A percentile compares a stretch with the other conserved stretches of the same genome.
Evolutionary conservation across 2,329 filamentous ascomycete genomes (phyloP).

Genomic region (Colletotrichum liaoningense): DNA sequence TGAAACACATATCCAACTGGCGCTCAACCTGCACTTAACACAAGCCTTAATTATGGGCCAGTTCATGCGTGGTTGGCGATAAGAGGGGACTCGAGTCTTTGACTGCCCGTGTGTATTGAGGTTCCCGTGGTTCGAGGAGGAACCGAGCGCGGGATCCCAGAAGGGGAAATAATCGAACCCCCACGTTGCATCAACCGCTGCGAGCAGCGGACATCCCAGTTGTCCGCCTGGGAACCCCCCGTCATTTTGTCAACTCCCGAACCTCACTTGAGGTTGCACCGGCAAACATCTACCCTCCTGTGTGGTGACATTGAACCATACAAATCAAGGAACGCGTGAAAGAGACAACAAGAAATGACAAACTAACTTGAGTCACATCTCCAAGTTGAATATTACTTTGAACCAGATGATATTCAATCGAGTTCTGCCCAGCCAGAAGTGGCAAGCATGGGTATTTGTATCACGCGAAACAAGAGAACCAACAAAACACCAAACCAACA

Average conservation of each 20-base stretch:
- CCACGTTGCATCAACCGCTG: not conserved
- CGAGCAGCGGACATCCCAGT: not conserved
- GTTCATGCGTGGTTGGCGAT: not conserved
- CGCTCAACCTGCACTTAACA: not conserved
- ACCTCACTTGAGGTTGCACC: not conserved
- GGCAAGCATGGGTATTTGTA: not conserved
- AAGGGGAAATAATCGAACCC: not conserved
- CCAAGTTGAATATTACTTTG: not conserved
- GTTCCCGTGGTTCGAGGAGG: not conserved
- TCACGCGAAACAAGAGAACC: not conserved
- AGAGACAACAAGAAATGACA: not conserved
- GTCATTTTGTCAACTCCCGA: not conserved
- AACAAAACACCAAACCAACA: not conserved
- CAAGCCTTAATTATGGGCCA: not conserved
- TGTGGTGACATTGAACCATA: not conserved
- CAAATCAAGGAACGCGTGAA: not conserved
- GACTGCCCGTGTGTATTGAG: not conserved
- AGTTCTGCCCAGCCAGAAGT: not conserved
- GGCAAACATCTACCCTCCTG: not conserved
- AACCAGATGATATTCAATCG: not conserved
- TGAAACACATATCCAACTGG: not conserved
- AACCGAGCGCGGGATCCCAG: not conserved
- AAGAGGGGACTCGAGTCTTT: not conserved
- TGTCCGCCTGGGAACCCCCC: not conserved
- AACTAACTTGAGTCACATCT: not conserved